Conservation (phyloP, 2,329 filamentous ascomycete species). For the Aspergillus sp. region DNA sequence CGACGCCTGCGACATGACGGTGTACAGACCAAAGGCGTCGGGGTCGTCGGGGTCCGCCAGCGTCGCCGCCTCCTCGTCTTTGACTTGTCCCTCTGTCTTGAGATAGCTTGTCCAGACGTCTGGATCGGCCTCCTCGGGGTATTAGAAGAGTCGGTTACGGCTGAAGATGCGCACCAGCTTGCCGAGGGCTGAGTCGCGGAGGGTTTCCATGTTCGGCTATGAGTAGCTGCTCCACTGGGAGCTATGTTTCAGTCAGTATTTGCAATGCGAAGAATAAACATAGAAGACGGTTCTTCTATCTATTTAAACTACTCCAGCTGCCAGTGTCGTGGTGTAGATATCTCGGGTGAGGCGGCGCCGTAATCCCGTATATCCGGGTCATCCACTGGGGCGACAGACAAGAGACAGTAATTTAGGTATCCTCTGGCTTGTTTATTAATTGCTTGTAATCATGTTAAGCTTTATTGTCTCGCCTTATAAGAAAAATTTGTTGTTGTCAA, state of each 20-base stretch:
- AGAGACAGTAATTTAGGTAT: no score
- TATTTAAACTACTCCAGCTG: background rate
- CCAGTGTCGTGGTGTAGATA: background rate
- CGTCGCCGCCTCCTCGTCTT: constrained; percentile 7
- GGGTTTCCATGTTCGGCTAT: constrained; percentile 10
- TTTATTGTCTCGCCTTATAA: background rate
- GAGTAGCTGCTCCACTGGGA: background rate
- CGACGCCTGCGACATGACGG: constrained; percentile 19
- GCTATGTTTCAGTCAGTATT: background rate
- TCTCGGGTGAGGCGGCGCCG: background rate
- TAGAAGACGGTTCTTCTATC: no score
- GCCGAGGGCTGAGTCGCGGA: constrained; percentile 23
- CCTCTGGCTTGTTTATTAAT: no score
- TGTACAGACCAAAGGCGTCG: constrained; percentile 15
- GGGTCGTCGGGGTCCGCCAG: constrained; percentile 7
- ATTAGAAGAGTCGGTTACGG: constrained; percentile 10
- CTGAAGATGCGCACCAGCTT: constrained; percentile 19
- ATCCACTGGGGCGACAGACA: no score
- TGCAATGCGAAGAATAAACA: no score
- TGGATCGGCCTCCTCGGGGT: constrained; percentile 18
- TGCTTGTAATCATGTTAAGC: background rate
- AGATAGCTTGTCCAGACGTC: constrained; percentile 15
- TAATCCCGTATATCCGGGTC: background rate
- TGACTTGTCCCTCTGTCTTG: constrained; percentile 8
- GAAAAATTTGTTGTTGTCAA: no score